phyloP scores from a whole-genome alignment of 169 alveolate species.

The Plasmodium knowlesi region DNA sequence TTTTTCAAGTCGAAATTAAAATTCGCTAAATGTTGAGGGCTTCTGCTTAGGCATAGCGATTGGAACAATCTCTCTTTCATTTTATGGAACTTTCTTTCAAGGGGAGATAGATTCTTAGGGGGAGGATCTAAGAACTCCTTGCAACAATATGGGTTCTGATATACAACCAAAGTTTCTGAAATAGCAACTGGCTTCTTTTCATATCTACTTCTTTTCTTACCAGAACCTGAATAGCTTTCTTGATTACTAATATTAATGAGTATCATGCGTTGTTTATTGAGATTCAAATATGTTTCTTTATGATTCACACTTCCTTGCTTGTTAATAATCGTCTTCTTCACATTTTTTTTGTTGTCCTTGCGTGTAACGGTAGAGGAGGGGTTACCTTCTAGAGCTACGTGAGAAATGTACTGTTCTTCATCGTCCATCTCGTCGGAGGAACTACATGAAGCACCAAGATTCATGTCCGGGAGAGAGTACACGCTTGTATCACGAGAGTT shows the following conservation, averaged over 20 bases:
- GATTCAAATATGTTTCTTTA: background rate
- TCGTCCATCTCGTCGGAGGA: background rate
- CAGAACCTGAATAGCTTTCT: background rate
- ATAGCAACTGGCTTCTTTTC: background rate
- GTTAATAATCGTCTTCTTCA: background rate
- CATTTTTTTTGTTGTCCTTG: background rate
- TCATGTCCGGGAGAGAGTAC: background rate
- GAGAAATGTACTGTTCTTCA: background rate
- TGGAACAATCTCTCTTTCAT: background rate
- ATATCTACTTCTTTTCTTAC: background rate
- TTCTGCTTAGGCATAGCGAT: background rate
- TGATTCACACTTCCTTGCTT: background rate
- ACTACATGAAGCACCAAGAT: background rate
- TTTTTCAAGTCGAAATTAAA: slow-evolving; percentile 16
- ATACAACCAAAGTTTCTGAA: background rate
- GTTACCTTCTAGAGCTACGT: background rate
- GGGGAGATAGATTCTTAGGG: background rate
- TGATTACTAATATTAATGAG: background rate
- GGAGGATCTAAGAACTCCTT: background rate
- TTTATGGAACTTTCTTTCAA: background rate
- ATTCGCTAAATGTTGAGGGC: slow-evolving; percentile 40
- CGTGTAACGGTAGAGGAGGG: background rate
- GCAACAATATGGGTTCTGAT: slow-evolving; percentile 35
- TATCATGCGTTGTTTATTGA: background rate
- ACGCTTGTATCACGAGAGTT: background rate